Conservation (phyloP, 768 basidiomycete genomes). For the Epithele typhae region DNA sequence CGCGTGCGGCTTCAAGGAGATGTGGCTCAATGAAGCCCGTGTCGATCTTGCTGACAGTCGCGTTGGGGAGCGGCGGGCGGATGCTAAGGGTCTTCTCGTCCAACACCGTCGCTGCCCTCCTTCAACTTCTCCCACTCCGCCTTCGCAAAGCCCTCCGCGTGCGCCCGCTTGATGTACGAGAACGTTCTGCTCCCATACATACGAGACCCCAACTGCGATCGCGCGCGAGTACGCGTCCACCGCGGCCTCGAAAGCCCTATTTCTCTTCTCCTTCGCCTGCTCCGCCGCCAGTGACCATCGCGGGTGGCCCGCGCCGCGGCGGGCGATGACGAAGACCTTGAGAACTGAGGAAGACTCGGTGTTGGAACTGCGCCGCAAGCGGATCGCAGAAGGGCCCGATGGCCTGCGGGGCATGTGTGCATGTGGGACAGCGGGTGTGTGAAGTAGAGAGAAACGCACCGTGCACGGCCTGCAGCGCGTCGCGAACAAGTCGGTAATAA, state of each 20-base stretch:
- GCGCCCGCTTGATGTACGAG: slow-evolving; percentile 2
- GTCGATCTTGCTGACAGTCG: slow-evolving; percentile 15
- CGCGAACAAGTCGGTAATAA: slow-evolving; percentile 1
- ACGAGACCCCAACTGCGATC: not conserved
- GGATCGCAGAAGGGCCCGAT: slow-evolving; percentile 1
- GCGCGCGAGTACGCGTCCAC: not conserved
- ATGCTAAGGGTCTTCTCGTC: slow-evolving; percentile 21
- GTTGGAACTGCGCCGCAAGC: not conserved
- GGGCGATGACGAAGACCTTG: not conserved
- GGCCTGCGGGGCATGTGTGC: not conserved
- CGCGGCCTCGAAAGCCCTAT: not conserved
- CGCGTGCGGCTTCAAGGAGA: slow-evolving; percentile 22
- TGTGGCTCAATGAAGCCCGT: slow-evolving; percentile 23
- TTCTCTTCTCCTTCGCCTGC: slow-evolving; percentile 1
- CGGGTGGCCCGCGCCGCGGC: not conserved
- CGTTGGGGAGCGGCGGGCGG: slow-evolving; percentile 26
- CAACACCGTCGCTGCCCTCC: not conserved
- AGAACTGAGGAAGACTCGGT: slow-evolving; percentile 1
- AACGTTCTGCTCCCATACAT: slow-evolving; percentile 1
- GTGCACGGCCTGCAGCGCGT: slow-evolving; percentile 3
- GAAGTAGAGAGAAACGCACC: not conserved
- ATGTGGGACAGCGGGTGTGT: no score
- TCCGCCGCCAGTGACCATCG: slow-evolving; percentile 2
- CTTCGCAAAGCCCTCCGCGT: not conserved
- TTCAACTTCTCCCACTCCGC: not conserved